Conservation (phyloP, 2,329 filamentous ascomycete species). For the Emmonsiellopsis sp. region DNA sequence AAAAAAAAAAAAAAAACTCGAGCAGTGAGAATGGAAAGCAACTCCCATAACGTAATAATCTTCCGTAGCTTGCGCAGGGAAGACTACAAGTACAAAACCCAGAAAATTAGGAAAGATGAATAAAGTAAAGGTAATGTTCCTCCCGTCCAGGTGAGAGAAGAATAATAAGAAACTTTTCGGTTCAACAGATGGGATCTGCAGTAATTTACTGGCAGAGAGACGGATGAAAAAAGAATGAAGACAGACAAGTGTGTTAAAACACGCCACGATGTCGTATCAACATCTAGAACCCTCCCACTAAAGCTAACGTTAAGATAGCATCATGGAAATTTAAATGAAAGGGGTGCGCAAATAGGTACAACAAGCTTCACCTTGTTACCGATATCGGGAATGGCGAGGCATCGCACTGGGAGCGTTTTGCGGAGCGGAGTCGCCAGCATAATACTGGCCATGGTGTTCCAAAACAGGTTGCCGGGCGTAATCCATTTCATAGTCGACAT, state of each 20-base stretch:
- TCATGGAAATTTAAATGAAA: constrained; percentile 1
- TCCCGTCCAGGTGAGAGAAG: not conserved
- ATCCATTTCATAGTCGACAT: constrained; percentile 14
- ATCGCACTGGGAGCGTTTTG: constrained; percentile 7
- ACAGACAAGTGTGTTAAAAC: constrained; percentile 1
- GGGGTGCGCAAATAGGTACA: not conserved
- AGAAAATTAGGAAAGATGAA: too few species aligned
- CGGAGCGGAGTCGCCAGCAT: constrained; percentile 6
- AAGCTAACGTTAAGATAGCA: constrained; percentile 1
- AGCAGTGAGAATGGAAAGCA: too few species aligned
- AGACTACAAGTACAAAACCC: too few species aligned
- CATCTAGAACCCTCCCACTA: not conserved
- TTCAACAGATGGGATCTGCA: not conserved
- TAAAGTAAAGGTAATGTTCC: not conserved
- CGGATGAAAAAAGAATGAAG: not conserved
- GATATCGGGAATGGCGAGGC: constrained; percentile 11
- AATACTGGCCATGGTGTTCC: constrained; percentile 13
- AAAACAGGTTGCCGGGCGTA: constrained; percentile 11
- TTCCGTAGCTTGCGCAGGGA: too few species aligned
- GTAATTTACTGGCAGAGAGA: constrained; percentile 2
- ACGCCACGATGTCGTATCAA: constrained; percentile 1
- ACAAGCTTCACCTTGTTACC: constrained; percentile 6
- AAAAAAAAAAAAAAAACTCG: not conserved
- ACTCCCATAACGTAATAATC: too few species aligned
- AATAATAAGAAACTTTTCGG: not conserved